Percentiles rank a stretch among this genome's conserved stretches.
These are phyloP conservation scores for Magnaporthiopsis rhizophila DNA, from an alignment of 2,329 filamentous ascomycete species.

Conservation along the genomic window DNA sequence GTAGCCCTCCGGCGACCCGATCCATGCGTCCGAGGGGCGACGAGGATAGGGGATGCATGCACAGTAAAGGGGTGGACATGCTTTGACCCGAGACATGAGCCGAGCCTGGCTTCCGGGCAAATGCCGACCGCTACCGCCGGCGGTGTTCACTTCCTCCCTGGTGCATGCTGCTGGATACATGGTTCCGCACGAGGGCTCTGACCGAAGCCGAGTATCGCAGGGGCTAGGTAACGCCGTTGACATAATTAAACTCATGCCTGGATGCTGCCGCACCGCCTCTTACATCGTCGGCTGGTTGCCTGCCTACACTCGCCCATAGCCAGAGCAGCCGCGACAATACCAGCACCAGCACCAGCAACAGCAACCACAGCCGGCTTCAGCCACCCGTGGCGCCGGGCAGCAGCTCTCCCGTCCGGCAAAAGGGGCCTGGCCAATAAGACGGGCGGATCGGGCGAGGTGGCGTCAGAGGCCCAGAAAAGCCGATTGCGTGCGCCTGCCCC, in stretches of 20 bases:
- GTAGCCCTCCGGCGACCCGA: background rate
- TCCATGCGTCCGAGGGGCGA: background rate
- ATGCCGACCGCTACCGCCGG: background rate
- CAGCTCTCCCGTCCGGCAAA: background rate
- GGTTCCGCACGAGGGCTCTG: background rate
- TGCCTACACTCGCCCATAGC: too few relatives aligned
- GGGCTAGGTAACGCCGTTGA: background rate
- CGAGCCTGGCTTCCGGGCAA: background rate
- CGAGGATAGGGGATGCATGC: background rate
- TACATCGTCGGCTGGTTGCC: background rate
- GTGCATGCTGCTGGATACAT: background rate
- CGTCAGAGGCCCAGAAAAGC: slow-evolving; percentile 1
- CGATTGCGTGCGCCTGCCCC: slow-evolving; percentile 12
- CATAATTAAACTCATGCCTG: background rate
- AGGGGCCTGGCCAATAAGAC: slow-evolving; percentile 2
- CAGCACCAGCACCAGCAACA: background rate
- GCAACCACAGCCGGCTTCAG: background rate
- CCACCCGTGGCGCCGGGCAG: background rate
- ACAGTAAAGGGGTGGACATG: background rate
- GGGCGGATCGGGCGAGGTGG: slow-evolving; percentile 2
- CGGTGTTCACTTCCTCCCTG: background rate
- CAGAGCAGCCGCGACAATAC: background rate
- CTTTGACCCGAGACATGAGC: background rate
- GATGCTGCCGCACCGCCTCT: background rate
- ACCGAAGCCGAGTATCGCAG: too few relatives aligned